Percentiles rank a stretch among this genome's conserved stretches.
Evolutionary conservation across 202 grass and related monocot genomes (phyloP).

Genomic region (Setaria italica): DNA sequence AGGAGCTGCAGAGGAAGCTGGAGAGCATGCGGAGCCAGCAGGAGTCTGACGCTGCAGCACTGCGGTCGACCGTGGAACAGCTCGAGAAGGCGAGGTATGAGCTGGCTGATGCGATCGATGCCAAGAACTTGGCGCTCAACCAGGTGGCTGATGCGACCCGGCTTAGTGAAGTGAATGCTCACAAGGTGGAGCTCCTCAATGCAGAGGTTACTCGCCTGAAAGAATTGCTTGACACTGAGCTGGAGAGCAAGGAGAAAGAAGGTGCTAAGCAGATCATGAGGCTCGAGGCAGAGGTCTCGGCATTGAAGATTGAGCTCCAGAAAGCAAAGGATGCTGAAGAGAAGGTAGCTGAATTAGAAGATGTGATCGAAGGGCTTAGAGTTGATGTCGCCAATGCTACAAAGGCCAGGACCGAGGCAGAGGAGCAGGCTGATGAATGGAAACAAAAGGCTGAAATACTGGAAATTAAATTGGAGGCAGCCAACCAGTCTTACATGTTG

Average conservation of each 20-base stretch:
- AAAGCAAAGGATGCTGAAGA: slow-evolving; percentile 58
- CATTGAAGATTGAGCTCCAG: slow-evolving; percentile 56
- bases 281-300: slow-evolving; percentile 48
- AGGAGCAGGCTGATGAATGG: slow-evolving; percentile 49
- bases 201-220: slow-evolving; percentile 59
- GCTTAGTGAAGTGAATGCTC: slow-evolving; percentile 59
- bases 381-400: slow-evolving; percentile 53
- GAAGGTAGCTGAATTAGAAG: slow-evolving; percentile 55
- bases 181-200: slow-evolving; percentile 57
- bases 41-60: slow-evolving; percentile 35
- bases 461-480: slow-evolving; percentile 61
- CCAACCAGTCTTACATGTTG: slow-evolving; percentile 57
- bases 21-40: slow-evolving; percentile 61
- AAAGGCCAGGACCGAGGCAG: slow-evolving; percentile 50
- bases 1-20: slow-evolving; percentile 65
- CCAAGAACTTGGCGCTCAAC: slow-evolving; percentile 60
- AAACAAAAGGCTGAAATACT: slow-evolving; percentile 56
- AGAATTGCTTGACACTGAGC: slow-evolving; percentile 46
- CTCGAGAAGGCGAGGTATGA: slow-evolving; percentile 68
- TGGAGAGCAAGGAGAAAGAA: slow-evolving; percentile 51
- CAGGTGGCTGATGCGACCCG: slow-evolving; percentile 62
- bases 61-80: slow-evolving; percentile 51
- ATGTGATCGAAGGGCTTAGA: slow-evolving; percentile 58
- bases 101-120: slow-evolving; percentile 57
- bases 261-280: slow-evolving; percentile 51